phyloP scores from a whole-genome alignment of 202 grass and related monocot genomes.

The Panicum hallii region DNA sequence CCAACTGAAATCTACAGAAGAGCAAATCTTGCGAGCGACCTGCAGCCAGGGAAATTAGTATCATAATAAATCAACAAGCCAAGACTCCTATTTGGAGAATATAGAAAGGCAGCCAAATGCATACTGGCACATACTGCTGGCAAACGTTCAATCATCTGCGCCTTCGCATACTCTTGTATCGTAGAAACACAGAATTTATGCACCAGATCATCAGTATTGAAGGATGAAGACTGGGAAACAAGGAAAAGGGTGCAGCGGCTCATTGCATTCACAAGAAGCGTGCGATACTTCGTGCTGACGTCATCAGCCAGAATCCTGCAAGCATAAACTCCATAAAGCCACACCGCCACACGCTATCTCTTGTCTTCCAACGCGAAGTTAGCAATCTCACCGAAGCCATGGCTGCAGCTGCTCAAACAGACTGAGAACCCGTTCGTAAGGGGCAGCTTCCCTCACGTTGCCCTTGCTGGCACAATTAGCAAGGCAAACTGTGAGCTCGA shows the following conservation, averaged over 20 bases:
- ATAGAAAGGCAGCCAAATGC: slow-evolving; percentile 26
- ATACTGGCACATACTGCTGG: slow-evolving; percentile 56
- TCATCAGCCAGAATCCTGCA: slow-evolving; percentile 68
- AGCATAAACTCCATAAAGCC: slow-evolving; percentile 25
- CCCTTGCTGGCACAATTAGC: slow-evolving; percentile 66
- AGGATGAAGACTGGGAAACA: slow-evolving; percentile 44
- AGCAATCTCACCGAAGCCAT: slow-evolving; percentile 68
- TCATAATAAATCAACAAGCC: slow-evolving; percentile 20
- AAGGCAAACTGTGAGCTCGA: slow-evolving; percentile 66
- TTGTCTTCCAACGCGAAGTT: slow-evolving; percentile 11
- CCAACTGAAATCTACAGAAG: slow-evolving; percentile 62
- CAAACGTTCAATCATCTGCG: slow-evolving; percentile 55
- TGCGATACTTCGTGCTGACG: slow-evolving; percentile 52
- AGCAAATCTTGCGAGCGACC: slow-evolving; percentile 72
- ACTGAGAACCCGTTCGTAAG: slow-evolving; percentile 57
- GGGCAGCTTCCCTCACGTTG: slow-evolving; percentile 55
- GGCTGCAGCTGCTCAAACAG: slow-evolving; percentile 68
- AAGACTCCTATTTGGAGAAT: slow-evolving; percentile 25
- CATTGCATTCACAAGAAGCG: slow-evolving; percentile 60
- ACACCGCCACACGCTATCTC: neutral
- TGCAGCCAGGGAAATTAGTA: slow-evolving; percentile 44
- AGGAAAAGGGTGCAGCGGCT: slow-evolving; percentile 71
- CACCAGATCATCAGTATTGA: slow-evolving; percentile 51
- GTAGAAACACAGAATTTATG: slow-evolving; percentile 52
- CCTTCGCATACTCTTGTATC: slow-evolving; percentile 47